These are phyloP conservation scores for Gigaspora rosea DNA, from an alignment of 192 early-diverging fungal genomes.

Conservation along the genomic window DNA sequence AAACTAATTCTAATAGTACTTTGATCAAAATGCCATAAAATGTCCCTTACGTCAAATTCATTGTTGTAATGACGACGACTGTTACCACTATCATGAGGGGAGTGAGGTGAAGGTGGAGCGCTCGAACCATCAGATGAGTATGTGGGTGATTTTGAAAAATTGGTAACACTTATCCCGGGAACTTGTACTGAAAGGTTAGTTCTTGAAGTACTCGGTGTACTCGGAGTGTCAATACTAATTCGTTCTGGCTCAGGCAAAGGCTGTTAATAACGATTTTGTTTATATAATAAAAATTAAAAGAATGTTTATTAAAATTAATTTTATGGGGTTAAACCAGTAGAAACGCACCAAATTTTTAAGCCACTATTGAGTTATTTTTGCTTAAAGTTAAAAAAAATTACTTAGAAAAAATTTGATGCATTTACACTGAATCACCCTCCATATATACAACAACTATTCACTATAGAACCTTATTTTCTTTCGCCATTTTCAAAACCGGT, in stretches of 20 bases:
- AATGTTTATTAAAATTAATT: not conserved
- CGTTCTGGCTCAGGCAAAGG: slow-evolving; percentile 28
- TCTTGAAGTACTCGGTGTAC: not conserved
- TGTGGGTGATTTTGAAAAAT: slow-evolving; percentile 18
- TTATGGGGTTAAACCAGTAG: no score
- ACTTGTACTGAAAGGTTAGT: slow-evolving; percentile 22
- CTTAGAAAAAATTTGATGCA: no score
- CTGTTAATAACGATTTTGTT: not conserved
- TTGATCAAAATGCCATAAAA: not conserved
- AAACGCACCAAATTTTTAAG: no score
- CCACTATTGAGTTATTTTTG: no score
- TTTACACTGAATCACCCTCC: no score
- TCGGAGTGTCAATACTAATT: not conserved
- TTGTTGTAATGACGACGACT: slow-evolving; percentile 18
- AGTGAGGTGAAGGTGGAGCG: slow-evolving; percentile 27
- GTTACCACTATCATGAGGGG: slow-evolving; percentile 11
- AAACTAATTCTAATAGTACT: not conserved
- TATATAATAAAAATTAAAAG: not conserved
- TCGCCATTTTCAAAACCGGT: slow-evolving; percentile 42
- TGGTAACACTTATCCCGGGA: slow-evolving; percentile 19
- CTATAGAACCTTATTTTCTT: slow-evolving; percentile 48
- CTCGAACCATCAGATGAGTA: slow-evolving; percentile 22
- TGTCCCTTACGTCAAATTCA: slow-evolving; percentile 1
- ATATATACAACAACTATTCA: no score
- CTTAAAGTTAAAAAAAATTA: no score